A percentile compares a stretch with the other conserved stretches of the same genome.
Evolutionary conservation across 2,329 filamentous ascomycete genomes (phyloP).

Genomic region (Blastomyces percursus): DNA sequence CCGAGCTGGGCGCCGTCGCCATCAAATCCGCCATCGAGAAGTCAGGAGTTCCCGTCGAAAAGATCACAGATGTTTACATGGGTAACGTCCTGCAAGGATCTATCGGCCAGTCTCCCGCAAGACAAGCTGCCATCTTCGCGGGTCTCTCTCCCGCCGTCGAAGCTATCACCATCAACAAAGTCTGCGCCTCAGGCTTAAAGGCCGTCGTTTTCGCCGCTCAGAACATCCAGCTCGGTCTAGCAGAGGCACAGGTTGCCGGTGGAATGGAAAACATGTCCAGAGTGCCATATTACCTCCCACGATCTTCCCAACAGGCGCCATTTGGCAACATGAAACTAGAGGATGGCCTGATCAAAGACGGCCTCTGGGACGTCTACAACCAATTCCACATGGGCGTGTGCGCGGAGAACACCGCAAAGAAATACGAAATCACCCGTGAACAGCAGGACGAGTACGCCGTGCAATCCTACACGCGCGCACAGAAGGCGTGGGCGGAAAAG

Average conservation of each 20-base stretch:
- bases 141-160: slow-evolving; percentile 73
- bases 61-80: slow-evolving; percentile 92
- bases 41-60: slow-evolving; percentile 66
- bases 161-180: slow-evolving; percentile 92
- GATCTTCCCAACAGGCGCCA: slow-evolving; percentile 67
- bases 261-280: slow-evolving; percentile 98
- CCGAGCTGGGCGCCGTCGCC: slow-evolving; percentile 77
- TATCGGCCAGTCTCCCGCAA: slow-evolving; percentile 80
- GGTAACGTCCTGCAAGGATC: slow-evolving; percentile 81
- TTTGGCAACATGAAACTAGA: slow-evolving; percentile 83
- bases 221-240: slow-evolving; percentile 83
- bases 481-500: slow-evolving; percentile 74
- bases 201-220: slow-evolving; percentile 82
- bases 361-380: slow-evolving; percentile 91
- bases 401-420: slow-evolving; percentile 88
- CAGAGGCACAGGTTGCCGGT: slow-evolving; percentile 80
- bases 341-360: slow-evolving; percentile 89
- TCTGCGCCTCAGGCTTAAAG: slow-evolving; percentile 91
- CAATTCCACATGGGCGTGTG: slow-evolving; percentile 98
- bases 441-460: slow-evolving; percentile 89
- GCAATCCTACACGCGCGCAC: slow-evolving; percentile 75
- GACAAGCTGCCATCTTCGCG: slow-evolving; percentile 82
- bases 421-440: slow-evolving; percentile 65
- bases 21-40: slow-evolving; percentile 86
- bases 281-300: slow-evolving; percentile 79